phyloP scores from a whole-genome alignment of 139 green algal species.

The Mesotaenium endlicherianum region DNA sequence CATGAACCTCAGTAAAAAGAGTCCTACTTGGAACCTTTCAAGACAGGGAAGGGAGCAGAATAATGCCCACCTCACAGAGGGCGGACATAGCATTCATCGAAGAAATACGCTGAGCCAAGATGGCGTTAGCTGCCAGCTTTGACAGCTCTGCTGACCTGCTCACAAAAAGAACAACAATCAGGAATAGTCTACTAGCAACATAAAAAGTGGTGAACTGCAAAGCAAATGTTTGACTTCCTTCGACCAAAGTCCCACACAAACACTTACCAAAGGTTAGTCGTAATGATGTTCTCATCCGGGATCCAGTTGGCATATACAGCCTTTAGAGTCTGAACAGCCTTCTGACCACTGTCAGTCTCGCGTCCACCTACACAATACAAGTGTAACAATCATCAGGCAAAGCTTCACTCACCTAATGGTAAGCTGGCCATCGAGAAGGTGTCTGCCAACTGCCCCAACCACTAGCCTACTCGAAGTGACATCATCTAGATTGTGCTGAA shows the following conservation, averaged over 20 bases:
- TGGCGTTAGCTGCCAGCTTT: slow-evolving; percentile 88
- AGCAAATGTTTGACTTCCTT: not conserved
- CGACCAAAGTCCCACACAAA: too few relatives aligned
- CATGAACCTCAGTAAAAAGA: not conserved
- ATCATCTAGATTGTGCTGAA: too few relatives aligned
- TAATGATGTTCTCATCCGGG: slow-evolving; percentile 86
- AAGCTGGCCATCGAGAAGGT: too few relatives aligned
- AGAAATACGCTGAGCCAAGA: slow-evolving; percentile 92
- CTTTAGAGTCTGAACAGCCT: slow-evolving; percentile 45
- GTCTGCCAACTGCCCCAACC: too few relatives aligned
- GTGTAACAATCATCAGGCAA: too few relatives aligned
- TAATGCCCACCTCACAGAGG: slow-evolving; percentile 77
- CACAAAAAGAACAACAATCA: not conserved
- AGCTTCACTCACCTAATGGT: too few relatives aligned
- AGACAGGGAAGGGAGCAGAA: not conserved
- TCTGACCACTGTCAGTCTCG: slow-evolving; percentile 73
- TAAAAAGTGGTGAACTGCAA: not conserved
- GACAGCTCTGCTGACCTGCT: slow-evolving; percentile 85
- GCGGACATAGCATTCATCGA: slow-evolving; percentile 98
- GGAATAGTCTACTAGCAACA: too few relatives aligned
- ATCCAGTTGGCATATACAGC: slow-evolving; percentile 92
- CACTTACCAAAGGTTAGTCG: slow-evolving; percentile 81
- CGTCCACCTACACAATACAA: slow-evolving; percentile 58
- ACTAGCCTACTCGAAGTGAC: too few relatives aligned
- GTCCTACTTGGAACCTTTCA: too few relatives aligned